Evolutionary conservation across 169 alveolate genomes (phyloP).

Genomic region (Besnoitia besnoiti): DNA sequence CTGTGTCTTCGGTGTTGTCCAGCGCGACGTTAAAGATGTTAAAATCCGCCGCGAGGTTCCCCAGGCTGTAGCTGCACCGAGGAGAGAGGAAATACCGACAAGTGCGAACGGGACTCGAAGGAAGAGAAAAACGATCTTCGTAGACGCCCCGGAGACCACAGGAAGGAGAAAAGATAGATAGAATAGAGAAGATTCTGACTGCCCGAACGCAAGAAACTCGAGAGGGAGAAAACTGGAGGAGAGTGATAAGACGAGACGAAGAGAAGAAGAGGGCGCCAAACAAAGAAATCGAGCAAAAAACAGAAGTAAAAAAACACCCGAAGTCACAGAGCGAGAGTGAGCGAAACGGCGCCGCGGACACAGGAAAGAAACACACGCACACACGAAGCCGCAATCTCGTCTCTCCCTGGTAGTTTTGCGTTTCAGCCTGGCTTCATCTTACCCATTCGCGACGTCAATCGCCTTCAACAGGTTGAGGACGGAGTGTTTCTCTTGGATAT

Average conservation of each 20-base stretch:
- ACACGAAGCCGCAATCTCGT: too few relatives aligned
- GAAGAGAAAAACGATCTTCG: too few relatives aligned
- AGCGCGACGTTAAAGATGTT: slow-evolving; percentile 9
- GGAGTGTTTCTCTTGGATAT: slow-evolving; percentile 53
- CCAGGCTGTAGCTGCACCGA: slow-evolving; percentile 30
- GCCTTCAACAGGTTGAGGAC: slow-evolving; percentile 42
- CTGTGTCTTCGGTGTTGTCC: slow-evolving; percentile 37
- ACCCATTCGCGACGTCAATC: slow-evolving; percentile 61
- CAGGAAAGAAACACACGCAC: background rate
- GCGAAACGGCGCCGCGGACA: background rate
- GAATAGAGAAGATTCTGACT: too few relatives aligned
- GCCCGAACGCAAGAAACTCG: too few relatives aligned
- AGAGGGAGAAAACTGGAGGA: too few relatives aligned
- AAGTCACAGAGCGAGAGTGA: background rate
- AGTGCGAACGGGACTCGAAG: too few relatives aligned
- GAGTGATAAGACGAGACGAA: background rate
- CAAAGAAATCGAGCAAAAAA: background rate
- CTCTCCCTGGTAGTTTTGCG: too few relatives aligned
- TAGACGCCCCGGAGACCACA: too few relatives aligned
- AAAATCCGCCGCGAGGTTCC: slow-evolving; percentile 22
- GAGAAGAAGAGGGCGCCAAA: background rate
- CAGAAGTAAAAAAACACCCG: background rate
- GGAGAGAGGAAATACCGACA: too few relatives aligned
- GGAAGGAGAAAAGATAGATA: too few relatives aligned
- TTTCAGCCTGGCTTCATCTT: background rate